Evolutionary conservation across 352 stramenopile genomes (phyloP).

Genomic region (Thalassiosira hispida): DNA sequence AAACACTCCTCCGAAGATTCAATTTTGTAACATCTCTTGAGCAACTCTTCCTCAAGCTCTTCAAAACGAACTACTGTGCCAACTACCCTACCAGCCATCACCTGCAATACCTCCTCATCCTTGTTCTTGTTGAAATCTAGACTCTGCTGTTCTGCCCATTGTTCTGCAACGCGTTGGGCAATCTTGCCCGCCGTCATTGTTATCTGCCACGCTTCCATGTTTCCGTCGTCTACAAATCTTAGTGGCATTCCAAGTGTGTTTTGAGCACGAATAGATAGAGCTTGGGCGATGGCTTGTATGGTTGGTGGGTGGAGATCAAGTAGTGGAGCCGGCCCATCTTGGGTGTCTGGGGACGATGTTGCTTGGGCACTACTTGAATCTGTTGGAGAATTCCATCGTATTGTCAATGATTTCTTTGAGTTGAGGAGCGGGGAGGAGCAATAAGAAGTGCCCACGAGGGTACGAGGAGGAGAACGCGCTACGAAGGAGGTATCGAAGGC

Average conservation of each 20-base stretch:
- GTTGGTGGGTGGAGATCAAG: slow-evolving; percentile 45
- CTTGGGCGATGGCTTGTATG: slow-evolving; percentile 33
- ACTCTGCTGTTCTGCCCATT: neutral
- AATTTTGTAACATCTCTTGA: slow-evolving; percentile 21
- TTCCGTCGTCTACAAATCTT: slow-evolving; percentile 39
- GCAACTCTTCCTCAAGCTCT: slow-evolving; percentile 51
- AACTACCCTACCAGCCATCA: slow-evolving; percentile 42
- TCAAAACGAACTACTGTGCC: slow-evolving; percentile 42
- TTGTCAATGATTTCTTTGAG: neutral
- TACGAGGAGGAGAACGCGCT: neutral
- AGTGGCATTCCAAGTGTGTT: slow-evolving; percentile 40
- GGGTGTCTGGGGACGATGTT: too few relatives aligned
- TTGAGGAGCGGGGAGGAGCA: too few relatives aligned
- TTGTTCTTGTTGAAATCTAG: neutral
- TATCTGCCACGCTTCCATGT: slow-evolving; percentile 52
- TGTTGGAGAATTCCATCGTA: slow-evolving; percentile 1
- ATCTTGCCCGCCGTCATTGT: slow-evolving; percentile 45
- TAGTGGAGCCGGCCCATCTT: neutral
- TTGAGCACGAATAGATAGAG: slow-evolving; percentile 44
- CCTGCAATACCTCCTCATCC: slow-evolving; percentile 24
- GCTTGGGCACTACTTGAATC: neutral
- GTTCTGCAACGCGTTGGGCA: slow-evolving; percentile 31
- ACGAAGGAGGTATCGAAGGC: slow-evolving; percentile 6
- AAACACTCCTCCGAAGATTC: neutral
- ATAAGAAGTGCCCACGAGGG: slow-evolving; percentile 7